Evolutionary conservation across 495 filamentous ascomycete genomes (phyloP), one percentile per base, ranked within the genome.

Genomic region (Aspergillus bridgeri): DNA sequence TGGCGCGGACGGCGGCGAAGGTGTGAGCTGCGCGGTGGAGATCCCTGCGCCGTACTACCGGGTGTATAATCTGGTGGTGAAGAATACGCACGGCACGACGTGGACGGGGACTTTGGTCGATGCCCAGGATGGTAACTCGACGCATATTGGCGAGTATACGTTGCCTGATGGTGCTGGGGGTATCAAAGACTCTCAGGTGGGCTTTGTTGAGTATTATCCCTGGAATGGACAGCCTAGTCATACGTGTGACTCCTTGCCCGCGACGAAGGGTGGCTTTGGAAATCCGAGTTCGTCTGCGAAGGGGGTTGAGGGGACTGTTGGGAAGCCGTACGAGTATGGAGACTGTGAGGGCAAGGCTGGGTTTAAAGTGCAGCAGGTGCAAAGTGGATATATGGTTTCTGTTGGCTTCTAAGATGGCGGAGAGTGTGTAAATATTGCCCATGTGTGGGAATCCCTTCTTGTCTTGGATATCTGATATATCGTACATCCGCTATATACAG

Each of bases 201-300:
- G 69, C 15, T 69, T 69, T 52, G 62, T 71, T 1, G 69, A 71
- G 52, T 67, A 67, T 59, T 69, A 69, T 56, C 59, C 53, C 5
- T 65, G 66, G 60, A 65, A 65, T n/a, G 57, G 52, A 5, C 46
- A 42, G 1, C 19, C 18, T 5, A 42, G 44, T 20, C 61, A 68
- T 59, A 51, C 60, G 6, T 71, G 68, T 54, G 48, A 38, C 11
- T 38, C 51, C 18, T 44, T 69, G 53, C 66, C 69, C 0, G 53
- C 49, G 53, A 66, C 63, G 5, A 52, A 59, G 42, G 64, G 61
- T 17, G 57, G 45, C 18, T 71, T 71, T 44, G 62, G 66, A 9
- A 45, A 48, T 1, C 64, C 64, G 4, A 54, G 58, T 5, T 43
- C 56, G 22, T 51, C 46, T 3, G 17, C 21, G 6, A n/a, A 11